These are phyloP conservation scores for Verticillium nonalfalfae DNA, from an alignment of 2,329 filamentous ascomycete genomes.

Conservation along the genomic window DNA sequence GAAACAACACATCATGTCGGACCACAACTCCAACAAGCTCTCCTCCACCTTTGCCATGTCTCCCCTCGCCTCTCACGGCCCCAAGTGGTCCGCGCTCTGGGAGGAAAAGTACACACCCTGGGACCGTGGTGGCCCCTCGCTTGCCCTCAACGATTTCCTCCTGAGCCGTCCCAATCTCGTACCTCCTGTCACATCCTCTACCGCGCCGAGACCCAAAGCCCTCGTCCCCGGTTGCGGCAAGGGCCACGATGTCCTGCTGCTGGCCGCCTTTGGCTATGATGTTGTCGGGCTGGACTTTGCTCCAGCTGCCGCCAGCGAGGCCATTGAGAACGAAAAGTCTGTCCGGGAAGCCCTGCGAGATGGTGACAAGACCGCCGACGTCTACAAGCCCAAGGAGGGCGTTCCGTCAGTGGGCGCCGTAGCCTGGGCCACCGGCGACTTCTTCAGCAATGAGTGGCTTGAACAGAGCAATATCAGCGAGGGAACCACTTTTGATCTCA, in stretches of 20 bases:
- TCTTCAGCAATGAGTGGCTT: slow-evolving; percentile 57
- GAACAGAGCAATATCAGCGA: slow-evolving; percentile 30
- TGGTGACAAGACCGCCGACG: slow-evolving; percentile 30
- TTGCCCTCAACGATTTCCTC: slow-evolving; percentile 48
- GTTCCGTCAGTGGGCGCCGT: slow-evolving; percentile 39
- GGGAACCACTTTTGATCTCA: slow-evolving; percentile 53
- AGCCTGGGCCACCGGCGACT: slow-evolving; percentile 57
- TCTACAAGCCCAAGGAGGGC: slow-evolving; percentile 34
- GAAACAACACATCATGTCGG: slow-evolving; percentile 10
- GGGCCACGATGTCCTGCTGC: slow-evolving; percentile 73
- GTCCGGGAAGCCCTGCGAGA: slow-evolving; percentile 22
- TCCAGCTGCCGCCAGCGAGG: slow-evolving; percentile 35
- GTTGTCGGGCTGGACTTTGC: slow-evolving; percentile 68
- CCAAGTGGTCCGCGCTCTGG: slow-evolving; percentile 43
- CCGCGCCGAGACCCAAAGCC: slow-evolving; percentile 39
- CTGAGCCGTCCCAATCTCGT: slow-evolving; percentile 37
- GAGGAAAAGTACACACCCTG: slow-evolving; percentile 40
- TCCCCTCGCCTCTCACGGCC: slow-evolving; percentile 25
- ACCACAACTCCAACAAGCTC: slow-evolving; percentile 17
- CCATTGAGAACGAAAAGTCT: slow-evolving; percentile 33
- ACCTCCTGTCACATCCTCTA: slow-evolving; percentile 17
- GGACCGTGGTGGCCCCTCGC: slow-evolving; percentile 47
- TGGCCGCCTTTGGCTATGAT: slow-evolving; percentile 71
- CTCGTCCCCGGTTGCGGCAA: slow-evolving; percentile 78
- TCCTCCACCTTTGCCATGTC: slow-evolving; percentile 25